These are phyloP conservation scores for Ballota nigra DNA, from an alignment of 257 asterid species.

Conservation along the genomic window DNA sequence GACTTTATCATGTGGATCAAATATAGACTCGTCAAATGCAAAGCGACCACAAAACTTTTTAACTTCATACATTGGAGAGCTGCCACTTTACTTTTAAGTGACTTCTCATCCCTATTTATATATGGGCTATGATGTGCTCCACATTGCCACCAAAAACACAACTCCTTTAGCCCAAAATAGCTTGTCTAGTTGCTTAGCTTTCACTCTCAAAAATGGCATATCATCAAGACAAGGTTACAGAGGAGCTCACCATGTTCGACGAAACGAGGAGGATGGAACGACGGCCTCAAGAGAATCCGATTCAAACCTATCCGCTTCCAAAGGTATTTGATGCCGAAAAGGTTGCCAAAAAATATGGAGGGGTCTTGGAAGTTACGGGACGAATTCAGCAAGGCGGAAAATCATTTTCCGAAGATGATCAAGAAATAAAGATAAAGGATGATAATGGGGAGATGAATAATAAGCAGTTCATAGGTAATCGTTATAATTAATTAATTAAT, in stretches of 20 bases:
- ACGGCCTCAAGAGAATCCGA: neutral
- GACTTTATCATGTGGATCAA: too few relatives aligned
- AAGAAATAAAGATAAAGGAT: too few relatives aligned
- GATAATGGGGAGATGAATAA: too few relatives aligned
- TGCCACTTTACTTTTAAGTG: neutral
- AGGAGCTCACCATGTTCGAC: neutral
- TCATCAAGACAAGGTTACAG: neutral
- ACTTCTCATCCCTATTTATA: constrained; percentile 19
- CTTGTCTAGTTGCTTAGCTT: too few relatives aligned
- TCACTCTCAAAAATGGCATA: neutral
- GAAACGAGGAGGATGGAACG: neutral
- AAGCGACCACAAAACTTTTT: too few relatives aligned
- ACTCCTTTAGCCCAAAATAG: too few relatives aligned
- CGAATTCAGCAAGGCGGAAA: neutral
- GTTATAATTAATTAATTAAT: too few relatives aligned
- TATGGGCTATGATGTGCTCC: neutral
- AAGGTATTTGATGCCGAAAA: neutral
- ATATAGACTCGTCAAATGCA: too few relatives aligned
- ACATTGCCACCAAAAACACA: neutral
- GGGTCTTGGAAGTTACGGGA: neutral
- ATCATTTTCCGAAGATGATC: too few relatives aligned
- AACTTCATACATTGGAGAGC: too few relatives aligned
- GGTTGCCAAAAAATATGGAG: neutral
- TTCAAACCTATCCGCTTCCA: neutral
- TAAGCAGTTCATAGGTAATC: too few relatives aligned